Conservation (phyloP, 2,329 filamentous ascomycete genomes). For the Fusarium annulatum region DNA sequence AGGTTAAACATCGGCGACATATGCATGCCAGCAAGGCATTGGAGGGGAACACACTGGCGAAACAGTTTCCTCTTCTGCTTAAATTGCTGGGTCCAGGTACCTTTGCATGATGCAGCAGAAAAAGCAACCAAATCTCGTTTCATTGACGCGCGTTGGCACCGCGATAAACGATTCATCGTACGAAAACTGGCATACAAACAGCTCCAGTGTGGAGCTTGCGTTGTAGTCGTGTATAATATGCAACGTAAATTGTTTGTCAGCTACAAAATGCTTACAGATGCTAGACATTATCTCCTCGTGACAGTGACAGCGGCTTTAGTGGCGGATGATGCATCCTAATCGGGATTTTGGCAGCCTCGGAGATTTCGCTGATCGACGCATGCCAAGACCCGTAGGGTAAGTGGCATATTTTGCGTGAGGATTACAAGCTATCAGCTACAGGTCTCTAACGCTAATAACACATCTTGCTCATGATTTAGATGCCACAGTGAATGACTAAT, state of each 20-base stretch:
- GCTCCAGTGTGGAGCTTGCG: neutral
- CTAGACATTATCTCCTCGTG: too few relatives aligned
- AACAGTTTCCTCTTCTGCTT: neutral
- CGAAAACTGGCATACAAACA: accelerated
- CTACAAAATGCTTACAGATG: neutral
- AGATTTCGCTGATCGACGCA: neutral
- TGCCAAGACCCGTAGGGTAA: neutral
- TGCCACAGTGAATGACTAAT: neutral
- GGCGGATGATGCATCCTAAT: neutral
- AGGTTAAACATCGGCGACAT: neutral
- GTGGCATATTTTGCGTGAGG: accelerated
- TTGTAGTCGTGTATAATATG: neutral
- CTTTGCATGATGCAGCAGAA: neutral
- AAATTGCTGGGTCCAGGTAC: neutral
- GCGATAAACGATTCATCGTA: neutral
- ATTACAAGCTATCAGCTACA: neutral
- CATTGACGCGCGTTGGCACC: neutral
- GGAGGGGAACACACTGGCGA: neutral
- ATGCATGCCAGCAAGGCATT: neutral
- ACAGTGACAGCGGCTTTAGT: neutral
- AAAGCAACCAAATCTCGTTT: neutral
- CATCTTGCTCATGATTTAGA: neutral
- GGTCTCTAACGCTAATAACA: neutral
- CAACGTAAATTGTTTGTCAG: neutral
- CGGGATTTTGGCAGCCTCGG: neutral